These are phyloP conservation scores for Aspergillus sp. DNA, from an alignment of 2,329 filamentous ascomycete genomes.

Conservation along the genomic window DNA sequence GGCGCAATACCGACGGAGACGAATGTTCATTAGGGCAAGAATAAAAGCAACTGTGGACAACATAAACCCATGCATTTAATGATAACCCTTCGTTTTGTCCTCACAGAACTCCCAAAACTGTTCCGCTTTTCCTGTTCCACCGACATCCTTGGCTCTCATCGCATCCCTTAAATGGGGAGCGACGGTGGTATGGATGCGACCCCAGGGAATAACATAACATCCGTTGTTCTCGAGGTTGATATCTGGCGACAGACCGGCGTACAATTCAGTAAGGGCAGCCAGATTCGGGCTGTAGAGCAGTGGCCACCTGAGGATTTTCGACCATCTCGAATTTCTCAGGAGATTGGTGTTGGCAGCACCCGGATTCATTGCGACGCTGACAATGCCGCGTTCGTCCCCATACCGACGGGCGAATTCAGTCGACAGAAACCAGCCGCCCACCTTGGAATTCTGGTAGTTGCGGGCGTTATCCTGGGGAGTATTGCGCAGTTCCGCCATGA, in stretches of 20 bases:
- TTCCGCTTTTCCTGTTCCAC: conserved; percentile 7
- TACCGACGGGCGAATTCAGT: conserved; percentile 28
- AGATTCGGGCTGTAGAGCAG: background rate
- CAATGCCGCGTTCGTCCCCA: conserved; percentile 28
- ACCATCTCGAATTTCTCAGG: conserved; percentile 4
- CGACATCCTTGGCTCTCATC: conserved; percentile 1
- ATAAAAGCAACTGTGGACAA: background rate
- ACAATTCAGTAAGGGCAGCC: conserved; percentile 9
- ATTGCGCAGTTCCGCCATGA: conserved; percentile 8
- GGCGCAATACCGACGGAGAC: background rate
- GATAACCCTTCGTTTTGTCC: conserved; percentile 8
- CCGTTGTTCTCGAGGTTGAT: conserved; percentile 11
- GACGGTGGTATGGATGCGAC: conserved; percentile 9
- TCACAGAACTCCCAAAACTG: conserved; percentile 12
- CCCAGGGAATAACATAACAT: conserved; percentile 11
- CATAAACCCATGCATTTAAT: background rate
- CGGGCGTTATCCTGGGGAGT: conserved; percentile 3
- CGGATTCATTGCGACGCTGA: conserved; percentile 28
- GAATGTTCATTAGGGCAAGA: background rate
- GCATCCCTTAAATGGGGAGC: conserved; percentile 4
- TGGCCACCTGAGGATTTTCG: conserved; percentile 6
- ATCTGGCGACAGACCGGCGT: conserved; percentile 2
- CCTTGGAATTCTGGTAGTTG: conserved; percentile 40
- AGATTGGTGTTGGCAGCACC: conserved; percentile 11
- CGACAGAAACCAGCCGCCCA: conserved; percentile 30